phyloP scores from a whole-genome alignment of 768 basidiomycete genomes.

The Arthromyces matolae region DNA sequence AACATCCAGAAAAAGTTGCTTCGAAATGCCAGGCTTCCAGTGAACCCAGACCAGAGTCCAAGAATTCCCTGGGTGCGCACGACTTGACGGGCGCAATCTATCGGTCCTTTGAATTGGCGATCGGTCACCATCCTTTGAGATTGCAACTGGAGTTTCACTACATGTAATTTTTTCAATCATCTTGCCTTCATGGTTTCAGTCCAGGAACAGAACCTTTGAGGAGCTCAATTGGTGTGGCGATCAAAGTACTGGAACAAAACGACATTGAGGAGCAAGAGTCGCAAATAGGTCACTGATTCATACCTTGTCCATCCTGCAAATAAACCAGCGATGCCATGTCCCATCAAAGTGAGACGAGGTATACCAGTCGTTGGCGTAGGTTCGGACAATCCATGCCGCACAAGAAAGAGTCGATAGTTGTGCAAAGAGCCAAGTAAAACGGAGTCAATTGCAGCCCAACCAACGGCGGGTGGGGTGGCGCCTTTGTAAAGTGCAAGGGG shows the following conservation, averaged over 20 bases:
- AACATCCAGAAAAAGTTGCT: conserved; percentile 82
- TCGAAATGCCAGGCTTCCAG: conserved; percentile 68
- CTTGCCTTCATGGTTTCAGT: conserved; percentile 46
- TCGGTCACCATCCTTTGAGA: conserved; percentile 46
- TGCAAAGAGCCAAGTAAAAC: conserved; percentile 66
- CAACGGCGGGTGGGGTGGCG: conserved; percentile 66
- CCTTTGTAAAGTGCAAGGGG: conserved; percentile 70
- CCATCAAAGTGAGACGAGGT: conserved; percentile 55
- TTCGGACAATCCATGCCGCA: conserved; percentile 53
- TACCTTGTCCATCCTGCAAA: conserved; percentile 70
- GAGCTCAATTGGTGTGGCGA: conserved; percentile 77
- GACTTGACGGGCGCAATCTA: conserved; percentile 65
- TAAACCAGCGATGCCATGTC: conserved; percentile 64
- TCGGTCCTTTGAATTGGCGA: conserved; percentile 60
- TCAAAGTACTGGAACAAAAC: conserved; percentile 42
- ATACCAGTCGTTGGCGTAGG: conserved; percentile 36
- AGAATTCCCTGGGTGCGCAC: conserved; percentile 54
- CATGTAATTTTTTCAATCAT: conserved; percentile 32
- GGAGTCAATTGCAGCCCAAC: conserved; percentile 73
- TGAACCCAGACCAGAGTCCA: conserved; percentile 76
- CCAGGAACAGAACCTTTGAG: conserved; percentile 60
- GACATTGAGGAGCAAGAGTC: conserved; percentile 3
- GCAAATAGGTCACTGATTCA: conserved; percentile 9
- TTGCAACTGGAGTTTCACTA: conserved; percentile 70
- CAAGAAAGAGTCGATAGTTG: conserved; percentile 63